Percentiles rank a stretch among this genome's conserved stretches.
Evolutionary conservation across 176 grass and related monocot genomes (phyloP).

Genomic region (Cymbopogon citratus): DNA sequence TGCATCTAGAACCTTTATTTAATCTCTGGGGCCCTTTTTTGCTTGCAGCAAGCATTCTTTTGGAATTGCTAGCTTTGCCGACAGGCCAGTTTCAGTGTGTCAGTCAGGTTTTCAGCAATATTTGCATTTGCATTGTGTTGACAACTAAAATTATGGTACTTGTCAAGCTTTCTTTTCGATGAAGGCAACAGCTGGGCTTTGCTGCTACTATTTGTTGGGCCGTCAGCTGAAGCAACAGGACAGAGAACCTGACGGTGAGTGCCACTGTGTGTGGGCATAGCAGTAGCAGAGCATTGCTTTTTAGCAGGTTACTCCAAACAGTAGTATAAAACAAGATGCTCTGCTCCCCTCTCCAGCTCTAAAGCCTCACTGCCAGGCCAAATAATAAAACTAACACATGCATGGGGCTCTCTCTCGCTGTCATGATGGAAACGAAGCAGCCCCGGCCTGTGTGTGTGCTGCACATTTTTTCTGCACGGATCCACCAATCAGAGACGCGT

Average conservation of each 20-base stretch:
- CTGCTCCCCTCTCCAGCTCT: slow-evolving; percentile 82
- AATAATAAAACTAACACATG: slow-evolving; percentile 61
- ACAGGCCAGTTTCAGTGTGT: not conserved
- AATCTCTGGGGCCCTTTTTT: not conserved
- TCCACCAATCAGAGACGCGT: slow-evolving; percentile 61
- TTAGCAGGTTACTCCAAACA: not conserved
- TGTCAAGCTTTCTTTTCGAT: not conserved
- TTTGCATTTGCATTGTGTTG: not conserved
- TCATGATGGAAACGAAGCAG: not conserved
- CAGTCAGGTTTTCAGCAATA: not conserved
- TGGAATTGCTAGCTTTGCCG: not conserved
- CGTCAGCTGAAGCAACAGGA: not conserved
- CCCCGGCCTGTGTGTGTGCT: slow-evolving; percentile 7
- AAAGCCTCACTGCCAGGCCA: slow-evolving; percentile 44
- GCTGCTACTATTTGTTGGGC: too few species aligned
- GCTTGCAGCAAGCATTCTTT: not conserved
- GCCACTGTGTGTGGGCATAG: slow-evolving; percentile 7
- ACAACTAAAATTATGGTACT: too few species aligned
- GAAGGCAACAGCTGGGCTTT: not conserved
- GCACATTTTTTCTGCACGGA: slow-evolving; percentile 25
- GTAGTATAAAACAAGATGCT: slow-evolving; percentile 41
- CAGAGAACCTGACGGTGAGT: not conserved
- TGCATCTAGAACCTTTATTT: slow-evolving; percentile 48
- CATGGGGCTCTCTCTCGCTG: not conserved
- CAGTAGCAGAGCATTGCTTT: not conserved